phyloP scores from a whole-genome alignment of 1,139 yeast species.

The Yamadazyma triangularis region DNA sequence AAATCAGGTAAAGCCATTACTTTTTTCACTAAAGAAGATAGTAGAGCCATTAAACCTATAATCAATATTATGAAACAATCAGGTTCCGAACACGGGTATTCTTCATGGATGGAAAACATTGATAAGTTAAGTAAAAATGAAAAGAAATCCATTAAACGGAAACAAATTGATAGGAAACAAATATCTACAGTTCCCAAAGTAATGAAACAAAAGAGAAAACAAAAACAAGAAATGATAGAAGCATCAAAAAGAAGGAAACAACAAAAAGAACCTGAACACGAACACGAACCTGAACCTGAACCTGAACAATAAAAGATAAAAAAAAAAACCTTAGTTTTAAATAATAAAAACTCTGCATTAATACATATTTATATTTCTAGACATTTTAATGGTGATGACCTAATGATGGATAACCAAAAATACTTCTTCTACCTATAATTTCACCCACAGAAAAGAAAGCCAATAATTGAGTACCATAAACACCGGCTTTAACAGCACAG shows the following conservation, averaged over 20 bases:
- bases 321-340: too few relatives aligned
- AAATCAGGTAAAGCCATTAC: constrained; percentile 83
- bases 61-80: constrained; percentile 94
- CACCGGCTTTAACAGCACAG: constrained; percentile 62
- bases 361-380: constrained; percentile 1
- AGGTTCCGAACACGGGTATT: constrained; percentile 62
- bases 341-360: neutral
- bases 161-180: constrained; percentile 60
- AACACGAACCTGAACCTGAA: neutral
- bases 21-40: constrained; percentile 88
- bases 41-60: constrained; percentile 70
- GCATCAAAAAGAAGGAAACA: constrained; percentile 67
- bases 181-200: constrained; percentile 85
- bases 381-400: constrained; percentile 22
- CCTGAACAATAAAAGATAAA: too few relatives aligned
- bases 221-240: constrained; percentile 67
- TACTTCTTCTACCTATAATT: constrained; percentile 90
- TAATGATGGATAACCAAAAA: constrained; percentile 74
- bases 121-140: constrained; percentile 66
- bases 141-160: constrained; percentile 58
- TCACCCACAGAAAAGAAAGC: constrained; percentile 96
- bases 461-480: constrained; percentile 76
- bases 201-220: constrained; percentile 60
- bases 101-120: constrained; percentile 79
- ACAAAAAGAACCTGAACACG: neutral